Conservation (phyloP, 2,329 filamentous ascomycete genomes). For the Pseudocercospora pini-densiflorae region DNA sequence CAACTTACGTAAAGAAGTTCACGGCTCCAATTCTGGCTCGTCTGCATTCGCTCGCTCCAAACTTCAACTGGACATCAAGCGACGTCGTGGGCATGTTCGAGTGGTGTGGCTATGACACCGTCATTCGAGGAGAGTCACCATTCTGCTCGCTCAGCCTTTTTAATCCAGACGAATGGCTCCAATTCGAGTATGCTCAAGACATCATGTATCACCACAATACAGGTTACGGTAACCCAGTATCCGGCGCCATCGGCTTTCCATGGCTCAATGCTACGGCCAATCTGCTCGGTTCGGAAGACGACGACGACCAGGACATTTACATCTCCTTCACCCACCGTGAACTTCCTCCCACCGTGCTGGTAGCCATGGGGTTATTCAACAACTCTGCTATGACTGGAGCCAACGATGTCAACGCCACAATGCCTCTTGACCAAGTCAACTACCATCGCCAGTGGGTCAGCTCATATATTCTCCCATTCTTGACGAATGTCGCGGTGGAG, state of each 20-base stretch:
- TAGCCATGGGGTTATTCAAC: slow-evolving; percentile 72
- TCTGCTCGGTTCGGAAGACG: slow-evolving; percentile 52
- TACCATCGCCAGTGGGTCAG: slow-evolving; percentile 66
- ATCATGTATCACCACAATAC: slow-evolving; percentile 71
- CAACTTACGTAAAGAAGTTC: slow-evolving; percentile 54
- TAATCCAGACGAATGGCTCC: slow-evolving; percentile 63
- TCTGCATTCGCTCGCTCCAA: slow-evolving; percentile 56
- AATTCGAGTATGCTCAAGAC: slow-evolving; percentile 71
- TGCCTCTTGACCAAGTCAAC: slow-evolving; percentile 67
- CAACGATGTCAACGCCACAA: slow-evolving; percentile 64
- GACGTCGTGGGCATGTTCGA: slow-evolving; percentile 71
- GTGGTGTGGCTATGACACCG: slow-evolving; percentile 72
- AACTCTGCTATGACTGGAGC: slow-evolving; percentile 62
- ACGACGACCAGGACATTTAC: slow-evolving; percentile 61
- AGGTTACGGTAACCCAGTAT: slow-evolving; percentile 65
- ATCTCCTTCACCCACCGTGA: slow-evolving; percentile 73
- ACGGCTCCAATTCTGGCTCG: slow-evolving; percentile 65
- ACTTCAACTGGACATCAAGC: slow-evolving; percentile 66
- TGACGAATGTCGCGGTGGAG: slow-evolving; percentile 70
- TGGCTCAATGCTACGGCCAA: slow-evolving; percentile 68
- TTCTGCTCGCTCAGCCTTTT: slow-evolving; percentile 66
- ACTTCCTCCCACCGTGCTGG: slow-evolving; percentile 67
- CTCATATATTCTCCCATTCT: slow-evolving; percentile 66
- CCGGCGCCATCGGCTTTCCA: slow-evolving; percentile 65
- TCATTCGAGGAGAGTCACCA: slow-evolving; percentile 66